phyloP scores from a whole-genome alignment of 208 protist genomes.

The Leishmania tarentolae region DNA sequence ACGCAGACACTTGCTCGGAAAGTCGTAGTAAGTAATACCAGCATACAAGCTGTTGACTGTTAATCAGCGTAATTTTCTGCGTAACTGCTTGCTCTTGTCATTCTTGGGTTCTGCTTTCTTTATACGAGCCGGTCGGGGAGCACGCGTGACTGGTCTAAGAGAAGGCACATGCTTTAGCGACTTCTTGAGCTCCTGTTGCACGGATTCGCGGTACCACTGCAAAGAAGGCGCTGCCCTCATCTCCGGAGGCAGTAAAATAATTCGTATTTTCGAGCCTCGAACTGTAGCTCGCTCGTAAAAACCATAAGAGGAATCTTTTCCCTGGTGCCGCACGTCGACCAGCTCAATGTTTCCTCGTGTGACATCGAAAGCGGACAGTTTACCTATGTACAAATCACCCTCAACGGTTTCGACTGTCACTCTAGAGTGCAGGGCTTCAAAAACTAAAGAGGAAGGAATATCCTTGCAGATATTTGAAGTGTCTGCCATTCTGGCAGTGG shows the following conservation, averaged over 20 bases:
- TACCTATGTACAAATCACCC: slow-evolving; percentile 51
- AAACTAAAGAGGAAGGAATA: slow-evolving; percentile 43
- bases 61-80: slow-evolving; percentile 24
- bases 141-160: neutral
- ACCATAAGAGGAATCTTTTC: slow-evolving; percentile 55
- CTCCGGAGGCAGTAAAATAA: slow-evolving; percentile 67
- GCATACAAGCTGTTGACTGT: neutral
- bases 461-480: slow-evolving; percentile 18
- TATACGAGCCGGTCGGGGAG: neutral
- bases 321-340: slow-evolving; percentile 49
- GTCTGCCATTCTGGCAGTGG: neutral
- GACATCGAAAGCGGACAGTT: slow-evolving; percentile 43
- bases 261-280: slow-evolving; percentile 40
- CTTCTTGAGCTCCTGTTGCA: slow-evolving; percentile 59
- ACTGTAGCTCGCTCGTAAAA: slow-evolving; percentile 60
- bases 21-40: neutral
- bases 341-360: slow-evolving; percentile 64
- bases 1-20: too few relatives aligned
- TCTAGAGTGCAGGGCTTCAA: slow-evolving; percentile 40
- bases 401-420: slow-evolving; percentile 69
- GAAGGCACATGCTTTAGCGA: slow-evolving; percentile 21
- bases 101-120: slow-evolving; percentile 24
- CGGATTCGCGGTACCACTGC: slow-evolving; percentile 44
- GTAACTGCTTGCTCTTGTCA: slow-evolving; percentile 30
- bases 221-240: slow-evolving; percentile 57